Base-by-base conservation (phyloP, 768 basidiomycete genomes). In the Leccinum imitatum region DNA sequence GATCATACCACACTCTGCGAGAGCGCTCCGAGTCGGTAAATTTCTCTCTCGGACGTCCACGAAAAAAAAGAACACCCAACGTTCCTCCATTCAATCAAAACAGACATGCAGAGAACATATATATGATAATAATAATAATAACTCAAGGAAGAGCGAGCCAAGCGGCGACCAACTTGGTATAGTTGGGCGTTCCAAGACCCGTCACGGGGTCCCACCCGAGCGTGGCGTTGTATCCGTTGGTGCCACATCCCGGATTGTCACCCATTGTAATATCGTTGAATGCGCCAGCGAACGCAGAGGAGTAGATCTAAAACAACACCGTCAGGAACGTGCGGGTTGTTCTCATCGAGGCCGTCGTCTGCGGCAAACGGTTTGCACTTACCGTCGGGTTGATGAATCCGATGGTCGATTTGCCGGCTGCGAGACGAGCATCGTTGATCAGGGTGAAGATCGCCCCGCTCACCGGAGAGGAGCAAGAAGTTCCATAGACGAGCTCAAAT, bases 341-440 rank as follows among this genome's bases (percentile, higher is more conserved):
- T 30, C 30, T 30, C 30, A 30, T 30, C 30, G 30, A 30, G 30
- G 30, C 30, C 30, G 10, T 13, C 33, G 33, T 35, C 13, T 35
- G 33, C 33, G 33, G 11, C 9, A 35, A 35, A 11, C 37, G 3
- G 6, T 19, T 71, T 71, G 59, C 11, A 1, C 81, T 80, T 6
- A 79, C 76, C 25, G 73, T 67, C 27, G 80, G 79, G 64, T 82
- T 81, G 59, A 82, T 78, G 67, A 82, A 72, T n/a, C 75, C 73
- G 3, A 78, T 67, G 0, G 76, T 66, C 10, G 54, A 59, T 59
- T 78, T 78, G 31, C 71, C 67, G 7, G 27, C 56, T 5, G 65
- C 69, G 25, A 78, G 39, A 13, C 76, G 70, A 15, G 71, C 78
- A 53, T 76, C 77, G 61, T 78, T 78, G 58, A 76, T 61, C 62